Conservation (phyloP, 2,329 filamentous ascomycete genomes). For the Penicillium digitatum region DNA sequence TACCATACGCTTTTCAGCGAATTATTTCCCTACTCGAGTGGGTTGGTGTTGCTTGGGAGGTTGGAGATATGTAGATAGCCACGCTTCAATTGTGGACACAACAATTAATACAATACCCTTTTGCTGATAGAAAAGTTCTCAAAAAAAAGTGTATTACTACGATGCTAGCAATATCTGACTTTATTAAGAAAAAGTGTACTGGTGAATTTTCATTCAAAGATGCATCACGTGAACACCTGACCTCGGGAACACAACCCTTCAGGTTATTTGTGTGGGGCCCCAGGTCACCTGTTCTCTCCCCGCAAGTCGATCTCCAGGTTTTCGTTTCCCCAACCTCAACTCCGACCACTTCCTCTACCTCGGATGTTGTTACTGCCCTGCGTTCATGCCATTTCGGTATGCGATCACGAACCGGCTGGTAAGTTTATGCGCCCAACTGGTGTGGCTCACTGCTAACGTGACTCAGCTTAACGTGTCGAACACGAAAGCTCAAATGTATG, state of each 20-base stretch:
- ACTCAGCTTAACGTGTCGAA: conserved; percentile 53
- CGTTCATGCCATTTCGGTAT: conserved; percentile 31
- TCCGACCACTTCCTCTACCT: conserved; percentile 4
- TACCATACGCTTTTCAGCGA: conserved; percentile 10
- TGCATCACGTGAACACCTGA: neutral
- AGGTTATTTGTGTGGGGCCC: conserved; percentile 14
- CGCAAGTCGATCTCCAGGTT: conserved; percentile 25
- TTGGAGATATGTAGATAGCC: conserved; percentile 25
- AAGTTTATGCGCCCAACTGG: conserved; percentile 17
- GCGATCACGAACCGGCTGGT: conserved; percentile 46
- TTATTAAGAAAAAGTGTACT: neutral
- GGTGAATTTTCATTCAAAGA: neutral
- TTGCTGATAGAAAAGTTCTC: neutral
- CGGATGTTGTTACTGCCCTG: conserved; percentile 26
- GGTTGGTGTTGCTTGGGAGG: conserved; percentile 15
- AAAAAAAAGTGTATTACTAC: neutral
- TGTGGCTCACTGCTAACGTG: neutral
- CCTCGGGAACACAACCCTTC: neutral
- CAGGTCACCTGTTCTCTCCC: conserved; percentile 20
- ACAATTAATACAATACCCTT: conserved; percentile 12
- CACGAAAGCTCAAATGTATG: conserved; percentile 60
- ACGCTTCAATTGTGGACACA: conserved; percentile 6
- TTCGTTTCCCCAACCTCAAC: conserved; percentile 7
- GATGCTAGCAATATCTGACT: neutral
- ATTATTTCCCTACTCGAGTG: conserved; percentile 3